Evolutionary conservation across 1,284 basidiomycete species (phyloP).

Genomic region (Blastosporella zonata): DNA sequence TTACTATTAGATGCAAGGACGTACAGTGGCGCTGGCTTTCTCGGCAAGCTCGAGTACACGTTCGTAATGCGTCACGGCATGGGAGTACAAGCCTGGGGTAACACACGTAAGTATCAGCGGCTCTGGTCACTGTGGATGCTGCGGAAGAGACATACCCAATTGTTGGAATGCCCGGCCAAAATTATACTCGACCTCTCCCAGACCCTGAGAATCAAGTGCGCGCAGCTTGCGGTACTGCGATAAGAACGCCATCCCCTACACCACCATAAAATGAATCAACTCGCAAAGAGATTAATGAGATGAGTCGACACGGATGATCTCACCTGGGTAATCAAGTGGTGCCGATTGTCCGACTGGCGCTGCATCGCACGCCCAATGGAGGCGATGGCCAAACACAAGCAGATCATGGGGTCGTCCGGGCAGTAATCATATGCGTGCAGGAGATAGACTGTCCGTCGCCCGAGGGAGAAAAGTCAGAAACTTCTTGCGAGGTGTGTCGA

Average conservation of each 20-base stretch:
- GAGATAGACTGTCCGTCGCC: conserved; percentile 87
- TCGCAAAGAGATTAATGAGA: too few species aligned
- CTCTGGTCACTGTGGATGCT: not conserved
- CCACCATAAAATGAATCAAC: not conserved
- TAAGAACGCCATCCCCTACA: conserved; percentile 79
- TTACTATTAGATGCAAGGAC: not conserved
- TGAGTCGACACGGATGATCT: conserved; percentile 9
- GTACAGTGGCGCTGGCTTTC: conserved; percentile 23
- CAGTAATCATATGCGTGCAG: conserved; percentile 85
- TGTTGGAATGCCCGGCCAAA: conserved; percentile 90
- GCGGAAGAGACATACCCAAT: conserved; percentile 53
- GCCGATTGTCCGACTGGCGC: conserved; percentile 90
- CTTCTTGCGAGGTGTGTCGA: not conserved
- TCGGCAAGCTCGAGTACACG: conserved; percentile 65
- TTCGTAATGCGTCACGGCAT: conserved; percentile 84
- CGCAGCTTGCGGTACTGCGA: conserved; percentile 68
- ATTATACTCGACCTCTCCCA: conserved; percentile 87
- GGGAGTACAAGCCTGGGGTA: conserved; percentile 66
- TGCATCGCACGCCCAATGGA: conserved; percentile 90
- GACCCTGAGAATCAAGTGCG: conserved; percentile 40
- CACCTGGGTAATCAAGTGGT: conserved; percentile 82
- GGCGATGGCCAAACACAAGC: conserved; percentile 77
- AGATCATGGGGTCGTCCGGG: conserved; percentile 82
- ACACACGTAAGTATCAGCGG: not conserved
- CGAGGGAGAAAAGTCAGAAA: conserved; percentile 1